Percentiles rank a stretch among this genome's conserved stretches.
Evolutionary conservation across 305 asterid genomes (phyloP).

Genomic region (Solanum aculeatissimum): DNA sequence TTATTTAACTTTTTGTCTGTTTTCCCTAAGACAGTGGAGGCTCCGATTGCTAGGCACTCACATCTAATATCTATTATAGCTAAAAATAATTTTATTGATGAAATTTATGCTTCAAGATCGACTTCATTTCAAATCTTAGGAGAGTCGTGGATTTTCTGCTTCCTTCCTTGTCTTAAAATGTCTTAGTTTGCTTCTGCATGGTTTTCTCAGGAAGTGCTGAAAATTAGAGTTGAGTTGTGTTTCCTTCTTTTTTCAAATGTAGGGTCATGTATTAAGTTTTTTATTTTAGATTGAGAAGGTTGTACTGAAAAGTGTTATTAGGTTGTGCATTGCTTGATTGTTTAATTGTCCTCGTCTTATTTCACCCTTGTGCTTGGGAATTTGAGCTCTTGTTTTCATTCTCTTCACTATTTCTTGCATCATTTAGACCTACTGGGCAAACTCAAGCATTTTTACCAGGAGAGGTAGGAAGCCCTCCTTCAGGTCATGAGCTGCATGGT

Average conservation of each 20-base stretch:
- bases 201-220: neutral
- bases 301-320: neutral
- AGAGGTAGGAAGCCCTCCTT: conserved; percentile 42
- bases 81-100: neutral
- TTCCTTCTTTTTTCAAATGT: neutral
- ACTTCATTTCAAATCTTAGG: neutral
- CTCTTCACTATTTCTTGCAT: neutral
- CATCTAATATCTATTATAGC: neutral
- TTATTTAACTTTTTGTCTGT: neutral
- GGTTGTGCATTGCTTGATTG: neutral
- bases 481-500: conserved; percentile 30
- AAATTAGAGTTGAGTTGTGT: neutral
- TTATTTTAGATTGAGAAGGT: neutral
- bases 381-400: neutral
- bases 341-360: neutral
- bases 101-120: neutral
- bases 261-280: neutral
- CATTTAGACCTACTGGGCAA: conserved; percentile 52
- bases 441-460: conserved; percentile 47
- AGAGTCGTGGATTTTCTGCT: neutral
- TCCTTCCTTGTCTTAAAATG: neutral
- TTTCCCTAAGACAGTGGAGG: neutral
- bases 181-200: neutral
- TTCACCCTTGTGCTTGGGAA: neutral
- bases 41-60: neutral